Base-by-base conservation (phyloP, 2,329 filamentous ascomycete genomes). In the Epichloe uncinata region DNA sequence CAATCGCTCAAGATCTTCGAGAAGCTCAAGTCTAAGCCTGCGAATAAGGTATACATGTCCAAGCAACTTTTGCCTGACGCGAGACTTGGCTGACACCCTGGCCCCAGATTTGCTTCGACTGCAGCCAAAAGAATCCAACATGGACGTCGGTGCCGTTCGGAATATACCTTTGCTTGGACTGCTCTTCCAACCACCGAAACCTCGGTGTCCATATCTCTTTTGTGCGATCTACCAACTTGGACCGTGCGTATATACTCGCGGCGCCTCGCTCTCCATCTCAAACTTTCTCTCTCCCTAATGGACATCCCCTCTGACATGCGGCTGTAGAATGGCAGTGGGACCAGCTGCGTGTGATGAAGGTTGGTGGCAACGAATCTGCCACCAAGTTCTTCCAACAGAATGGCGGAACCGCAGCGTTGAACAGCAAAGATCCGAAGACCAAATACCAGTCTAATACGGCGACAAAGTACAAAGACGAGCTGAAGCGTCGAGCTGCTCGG, bases 121-220 rank as follows among this genome's bases (percentile, higher is more conserved):
- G 93, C 70, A 84, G 87, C 66, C 85, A 89, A 62, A 97, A 97
- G 72, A 96, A 96, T 65, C 93, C 93, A 54, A 97, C 93, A 52
- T 98, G 93, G 93, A 95, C 90, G 7, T 97, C 91, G 6, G 90
- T 96, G 34, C 90, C 91, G 11, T 89, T 98, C 56, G 93, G 87
- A 63, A 97, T 98, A 67, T 98, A 97, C 67, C 81, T 98, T 20
- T 98, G 93, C 65, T 84, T 98, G 61, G 93, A 98, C 72, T 98
- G 93, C 73, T 96, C 91, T 41, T 85, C 91, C 51, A 89, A 96
- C 68, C 93, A 98, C 70, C 85, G 93, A 60, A 97, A 97, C 69
- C 82, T 98, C 61, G 93, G 93, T 68, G 91, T 97, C 53, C 93
- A 98, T 71, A 96, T 98, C 70, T 96, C 91, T 60, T 98, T 98